A percentile compares a stretch with the other conserved stretches of the same genome.
Conservation (phyloP, 345 rosid genomes). For the Hevea brasiliensis region DNA sequence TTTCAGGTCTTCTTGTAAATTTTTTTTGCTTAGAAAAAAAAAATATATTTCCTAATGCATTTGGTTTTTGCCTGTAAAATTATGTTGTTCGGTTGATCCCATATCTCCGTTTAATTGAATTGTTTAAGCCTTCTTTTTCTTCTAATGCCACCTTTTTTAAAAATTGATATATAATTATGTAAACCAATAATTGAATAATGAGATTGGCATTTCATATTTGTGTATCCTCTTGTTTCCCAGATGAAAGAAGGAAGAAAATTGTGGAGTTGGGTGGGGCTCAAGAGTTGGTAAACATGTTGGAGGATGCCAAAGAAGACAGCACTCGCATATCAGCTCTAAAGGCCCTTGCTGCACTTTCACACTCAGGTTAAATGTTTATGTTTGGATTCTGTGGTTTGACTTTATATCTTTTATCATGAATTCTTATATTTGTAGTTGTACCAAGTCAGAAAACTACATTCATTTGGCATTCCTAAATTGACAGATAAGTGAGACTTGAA, state of each 20-base stretch:
- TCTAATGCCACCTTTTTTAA: too few relatives aligned
- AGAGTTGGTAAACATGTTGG: slow-evolving; percentile 76
- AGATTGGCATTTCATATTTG: background rate
- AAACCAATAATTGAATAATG: background rate
- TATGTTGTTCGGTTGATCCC: background rate
- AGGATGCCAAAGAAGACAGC: slow-evolving; percentile 68
- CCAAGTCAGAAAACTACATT: background rate
- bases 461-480: background rate
- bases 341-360: slow-evolving; percentile 72
- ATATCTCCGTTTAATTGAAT: background rate
- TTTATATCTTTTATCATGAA: background rate
- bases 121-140: background rate
- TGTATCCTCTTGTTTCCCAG: slow-evolving; percentile 33
- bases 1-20: background rate
- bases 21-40: background rate
- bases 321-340: slow-evolving; percentile 79
- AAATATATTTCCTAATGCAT: background rate
- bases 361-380: slow-evolving; percentile 43
- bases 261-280: slow-evolving; percentile 87
- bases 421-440: background rate
- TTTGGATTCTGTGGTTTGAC: background rate
- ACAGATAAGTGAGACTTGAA: background rate
- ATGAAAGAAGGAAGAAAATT: slow-evolving; percentile 86
- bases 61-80: background rate
- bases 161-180: background rate